Conservation (phyloP, 2,329 filamentous ascomycete genomes). For the Didymella sp. region DNA sequence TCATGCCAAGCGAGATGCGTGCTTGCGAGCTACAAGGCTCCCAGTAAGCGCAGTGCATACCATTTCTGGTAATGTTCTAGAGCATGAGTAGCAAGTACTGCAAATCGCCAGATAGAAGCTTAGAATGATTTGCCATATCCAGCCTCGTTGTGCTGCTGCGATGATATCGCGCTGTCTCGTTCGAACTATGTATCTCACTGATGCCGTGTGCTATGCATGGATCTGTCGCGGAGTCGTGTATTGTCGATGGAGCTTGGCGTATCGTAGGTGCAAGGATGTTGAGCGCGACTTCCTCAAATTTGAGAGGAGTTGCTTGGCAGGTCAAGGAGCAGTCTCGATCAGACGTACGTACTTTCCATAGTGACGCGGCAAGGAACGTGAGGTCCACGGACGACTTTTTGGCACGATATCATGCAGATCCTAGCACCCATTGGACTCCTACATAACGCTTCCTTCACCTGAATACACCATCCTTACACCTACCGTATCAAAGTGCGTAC, state of each 20-base stretch:
- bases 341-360: neutral
- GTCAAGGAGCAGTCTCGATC: neutral
- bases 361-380: neutral
- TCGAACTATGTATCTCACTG: too few relatives aligned
- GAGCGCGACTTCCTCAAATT: neutral
- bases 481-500: neutral
- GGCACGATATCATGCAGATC: neutral
- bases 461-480: neutral
- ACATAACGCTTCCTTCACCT: neutral
- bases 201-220: too few relatives aligned
- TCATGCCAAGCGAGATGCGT: conserved; percentile 3
- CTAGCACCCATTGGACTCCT: neutral
- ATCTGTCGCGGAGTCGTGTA: too few relatives aligned
- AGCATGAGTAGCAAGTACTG: neutral
- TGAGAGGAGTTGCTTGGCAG: neutral
- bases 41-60: conserved; percentile 2
- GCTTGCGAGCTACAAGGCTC: neutral
- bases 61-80: neutral
- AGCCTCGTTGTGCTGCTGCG: neutral
- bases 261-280: neutral
- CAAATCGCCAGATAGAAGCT: neutral
- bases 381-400: too few relatives aligned
- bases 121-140: neutral
- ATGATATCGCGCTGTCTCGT: neutral
- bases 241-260: neutral